Evolutionary conservation across 495 filamentous ascomycete species (phyloP), one percentile per base, ranked within the genome.

Genomic region (Lasiosphaeriaceae sp.): DNA sequence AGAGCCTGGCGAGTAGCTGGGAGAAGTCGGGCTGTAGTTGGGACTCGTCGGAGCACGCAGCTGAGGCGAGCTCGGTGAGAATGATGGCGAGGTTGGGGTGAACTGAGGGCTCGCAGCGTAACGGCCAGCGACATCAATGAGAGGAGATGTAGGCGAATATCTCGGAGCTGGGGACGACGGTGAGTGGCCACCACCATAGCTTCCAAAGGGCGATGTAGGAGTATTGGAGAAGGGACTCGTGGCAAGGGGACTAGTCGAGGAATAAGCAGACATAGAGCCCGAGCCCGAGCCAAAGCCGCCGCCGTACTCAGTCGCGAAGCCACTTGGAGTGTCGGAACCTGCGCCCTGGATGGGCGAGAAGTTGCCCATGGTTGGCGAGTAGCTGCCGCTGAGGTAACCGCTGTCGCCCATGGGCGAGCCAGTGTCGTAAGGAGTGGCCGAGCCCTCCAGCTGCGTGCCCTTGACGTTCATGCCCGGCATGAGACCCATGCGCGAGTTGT

Each of bases 341-440:
- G 82, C 77, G 58, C 88, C 82, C 41, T 86, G 86, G 56, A 99
- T 94, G 31, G 94, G 94, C 19, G 92, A 96, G 84, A 97, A 99
- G 57, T 92, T 87, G 64, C 88, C 86, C 53, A 87, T 87, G 62
- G 90, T 88, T 24, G 90, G 86, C 7, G 89, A 88, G 61, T 71
- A 57, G 62, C 73, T 49, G 56, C 87, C 89, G 57, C 87, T 88
- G 77, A 71, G 86, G 14, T 76, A 77, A 47, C 85, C 85, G 52
- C 80, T 86, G 61, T 92, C 92, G 29, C 85, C 83, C 79, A 92
- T 84, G 7, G 94, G 94, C 23, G 94, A 97, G 52, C 86, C 89
- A 44, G 84, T 87, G 63, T 96, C 94, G 69, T 99, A 99, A 7
- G 95, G 95, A 19, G 94, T 99, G 21, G 90, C 88, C 43, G 91